These are phyloP conservation scores for Capsella rubella DNA, from an alignment of 441 rosid genomes.

Conservation along the genomic window DNA sequence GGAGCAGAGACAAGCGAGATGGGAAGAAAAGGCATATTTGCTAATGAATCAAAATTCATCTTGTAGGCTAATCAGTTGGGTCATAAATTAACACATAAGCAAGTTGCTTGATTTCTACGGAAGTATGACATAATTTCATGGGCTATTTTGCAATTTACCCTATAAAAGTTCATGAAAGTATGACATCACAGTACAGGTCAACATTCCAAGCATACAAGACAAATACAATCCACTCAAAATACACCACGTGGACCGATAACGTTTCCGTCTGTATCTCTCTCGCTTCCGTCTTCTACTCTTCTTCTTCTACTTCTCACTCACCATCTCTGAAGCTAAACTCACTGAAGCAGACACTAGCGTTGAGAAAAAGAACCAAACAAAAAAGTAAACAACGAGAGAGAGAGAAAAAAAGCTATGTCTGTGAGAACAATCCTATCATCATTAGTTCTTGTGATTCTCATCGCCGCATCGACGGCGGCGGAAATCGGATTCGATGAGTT, in stretches of 20 bases:
- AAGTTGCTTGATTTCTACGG: background rate
- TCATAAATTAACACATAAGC: too few species aligned
- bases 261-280: constrained; percentile 34
- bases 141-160: background rate
- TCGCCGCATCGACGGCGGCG: constrained; percentile 36
- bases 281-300: constrained; percentile 34
- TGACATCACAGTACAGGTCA: constrained; percentile 42
- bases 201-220: constrained; percentile 41
- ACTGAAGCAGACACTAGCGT: constrained; percentile 19
- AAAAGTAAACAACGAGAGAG: constrained; percentile 1
- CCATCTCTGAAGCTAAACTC: background rate
- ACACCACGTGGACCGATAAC: constrained; percentile 41
- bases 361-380: background rate
- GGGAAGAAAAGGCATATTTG: too few species aligned
- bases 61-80: too few species aligned
- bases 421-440: constrained; percentile 23
- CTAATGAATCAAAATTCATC: too few species aligned
- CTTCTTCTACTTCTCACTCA: constrained; percentile 14
- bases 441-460: constrained; percentile 26
- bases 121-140: background rate
- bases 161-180: constrained; percentile 10
- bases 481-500: constrained; percentile 58
- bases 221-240: constrained; percentile 30
- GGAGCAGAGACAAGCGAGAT: too few species aligned
- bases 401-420: constrained; percentile 36